Evolutionary conservation across 2,329 filamentous ascomycete genomes (phyloP), one percentile per base, ranked within the genome.

Genomic region (Myotisia sp.): DNA sequence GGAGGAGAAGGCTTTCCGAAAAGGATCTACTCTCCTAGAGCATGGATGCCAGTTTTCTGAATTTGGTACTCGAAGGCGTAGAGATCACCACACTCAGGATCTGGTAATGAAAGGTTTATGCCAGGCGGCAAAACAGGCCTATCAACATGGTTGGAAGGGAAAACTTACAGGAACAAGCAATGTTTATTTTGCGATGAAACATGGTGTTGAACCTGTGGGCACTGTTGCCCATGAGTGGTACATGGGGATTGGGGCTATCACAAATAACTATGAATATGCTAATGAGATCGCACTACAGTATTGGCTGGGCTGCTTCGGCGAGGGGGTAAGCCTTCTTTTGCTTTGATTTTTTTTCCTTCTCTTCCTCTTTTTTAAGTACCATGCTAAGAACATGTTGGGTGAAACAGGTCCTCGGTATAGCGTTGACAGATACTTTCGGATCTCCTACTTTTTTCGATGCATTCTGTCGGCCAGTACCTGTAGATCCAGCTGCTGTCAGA

Each of bases 181-280:
- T 51, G 90, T 98, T 3, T 87, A 95, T 54, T 74, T 98, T 44
- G 90, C 90, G 7, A 93, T 92, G 84, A 79, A 84, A 49, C 87
- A 92, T 58, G 76, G 74, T 28, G 74, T 94, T 29, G 63, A 74
- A 3, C 85, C 90, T 0, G 72, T 95, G 8, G 90, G 90, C 4
- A 98, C 90, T 0, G 76, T 83, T 2, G 90, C 90, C 1, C 90
- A 98, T 52, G 90, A 98, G 60, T 98, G 90, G 90, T 95, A 94
- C 64, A 98, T 98, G 90, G 86, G 84, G 26, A 87, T 92, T 42
- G 90, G 90, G 1, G 86, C 90, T 24, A 84, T 94, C 46, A 82
- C 79, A 3, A 70, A 83, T 42, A 73, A 94, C 58, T 98, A 98
- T 53, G 70, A 74, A 46, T 67, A 71, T 41, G 86, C 90, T 3